A percentile compares a stretch with the other conserved stretches of the same genome.
Conservation (phyloP, 2,329 filamentous ascomycete species). For the Onygenales sp. region DNA sequence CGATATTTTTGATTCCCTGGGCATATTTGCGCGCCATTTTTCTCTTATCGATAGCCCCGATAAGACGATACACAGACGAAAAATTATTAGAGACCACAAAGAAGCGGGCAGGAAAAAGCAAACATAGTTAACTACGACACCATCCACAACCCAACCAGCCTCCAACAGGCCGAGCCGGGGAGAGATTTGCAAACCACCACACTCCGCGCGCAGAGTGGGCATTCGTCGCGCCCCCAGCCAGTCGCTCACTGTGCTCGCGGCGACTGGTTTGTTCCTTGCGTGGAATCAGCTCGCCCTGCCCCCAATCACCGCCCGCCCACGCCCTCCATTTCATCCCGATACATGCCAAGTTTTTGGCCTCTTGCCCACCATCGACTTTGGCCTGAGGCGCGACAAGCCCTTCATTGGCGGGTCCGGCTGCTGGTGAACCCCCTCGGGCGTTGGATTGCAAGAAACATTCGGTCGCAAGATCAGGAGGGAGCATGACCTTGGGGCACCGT, state of each 20-base stretch:
- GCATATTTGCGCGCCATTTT: background rate
- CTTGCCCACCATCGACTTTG: background rate
- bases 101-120: background rate
- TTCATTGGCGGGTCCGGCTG: background rate
- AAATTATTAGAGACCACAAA: background rate
- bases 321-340: background rate
- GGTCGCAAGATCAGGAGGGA: background rate
- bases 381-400: background rate
- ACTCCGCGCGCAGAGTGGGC: background rate
- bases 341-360: background rate
- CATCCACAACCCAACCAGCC: background rate
- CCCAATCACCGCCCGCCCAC: background rate
- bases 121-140: background rate
- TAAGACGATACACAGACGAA: background rate
- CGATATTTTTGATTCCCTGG: background rate
- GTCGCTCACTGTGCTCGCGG: background rate
- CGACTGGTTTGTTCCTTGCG: constrained; percentile 2
- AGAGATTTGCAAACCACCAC: background rate
- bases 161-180: background rate
- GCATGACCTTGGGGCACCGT: background rate
- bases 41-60: background rate
- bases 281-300: background rate
- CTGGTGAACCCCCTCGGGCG: background rate
- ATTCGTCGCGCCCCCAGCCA: background rate
- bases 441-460: background rate